Conservation (phyloP, 1,284 basidiomycete genomes). For the Cryptococcus hybrid region DNA sequence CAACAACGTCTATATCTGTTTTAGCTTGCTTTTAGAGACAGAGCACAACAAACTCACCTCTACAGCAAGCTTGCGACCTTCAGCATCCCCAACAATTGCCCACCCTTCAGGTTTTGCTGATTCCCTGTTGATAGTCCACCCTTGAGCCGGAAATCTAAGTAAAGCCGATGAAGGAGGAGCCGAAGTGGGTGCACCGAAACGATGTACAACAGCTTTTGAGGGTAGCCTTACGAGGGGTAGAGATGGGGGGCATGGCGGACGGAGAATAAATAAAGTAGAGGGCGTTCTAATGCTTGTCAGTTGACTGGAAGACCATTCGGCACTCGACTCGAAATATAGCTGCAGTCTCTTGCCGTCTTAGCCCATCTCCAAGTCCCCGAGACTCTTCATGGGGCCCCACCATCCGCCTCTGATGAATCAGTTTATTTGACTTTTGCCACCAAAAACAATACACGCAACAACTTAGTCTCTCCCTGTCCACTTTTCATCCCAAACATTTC, state of each 20-base stretch:
- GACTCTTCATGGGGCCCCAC: too few species aligned
- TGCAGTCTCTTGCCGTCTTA: too few species aligned
- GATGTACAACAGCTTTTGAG: slow-evolving; percentile 27
- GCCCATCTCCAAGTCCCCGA: too few species aligned
- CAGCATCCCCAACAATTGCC: slow-evolving; percentile 62
- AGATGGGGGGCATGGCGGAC: slow-evolving; percentile 2
- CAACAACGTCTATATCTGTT: slow-evolving; percentile 58
- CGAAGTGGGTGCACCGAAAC: slow-evolving; percentile 29
- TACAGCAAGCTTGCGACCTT: slow-evolving; percentile 59
- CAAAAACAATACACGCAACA: too few species aligned
- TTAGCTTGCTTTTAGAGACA: neutral
- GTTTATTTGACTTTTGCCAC: too few species aligned
- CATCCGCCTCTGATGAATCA: too few species aligned
- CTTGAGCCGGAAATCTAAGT: slow-evolving; percentile 54
- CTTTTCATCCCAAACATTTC: too few species aligned
- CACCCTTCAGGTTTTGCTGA: slow-evolving; percentile 53
- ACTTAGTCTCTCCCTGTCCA: too few species aligned
- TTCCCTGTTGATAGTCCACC: slow-evolving; percentile 59
- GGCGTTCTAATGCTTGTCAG: too few species aligned
- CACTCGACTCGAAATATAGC: too few species aligned
- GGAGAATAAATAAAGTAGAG: neutral
- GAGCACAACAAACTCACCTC: slow-evolving; percentile 54
- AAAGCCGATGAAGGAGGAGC: slow-evolving; percentile 22
- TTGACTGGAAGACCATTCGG: too few species aligned
- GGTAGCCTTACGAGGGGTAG: slow-evolving; percentile 41